Percentiles rank a stretch among this genome's conserved stretches.
Conservation (phyloP, 768 basidiomycete genomes). For the Butyriboletus loyo region DNA sequence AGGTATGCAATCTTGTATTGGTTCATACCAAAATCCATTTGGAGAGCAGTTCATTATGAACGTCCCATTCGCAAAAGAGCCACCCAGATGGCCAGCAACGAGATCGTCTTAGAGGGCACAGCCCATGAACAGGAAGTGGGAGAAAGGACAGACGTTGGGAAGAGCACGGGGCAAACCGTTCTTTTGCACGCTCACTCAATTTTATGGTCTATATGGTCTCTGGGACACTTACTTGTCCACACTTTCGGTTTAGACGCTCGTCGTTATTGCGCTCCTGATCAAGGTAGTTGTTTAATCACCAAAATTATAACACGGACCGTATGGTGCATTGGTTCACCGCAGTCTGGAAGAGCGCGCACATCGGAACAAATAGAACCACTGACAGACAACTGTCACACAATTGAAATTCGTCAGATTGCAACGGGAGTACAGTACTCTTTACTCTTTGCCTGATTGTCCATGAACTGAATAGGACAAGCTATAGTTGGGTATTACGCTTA, state of each 20-base stretch:
- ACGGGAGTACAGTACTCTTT: conserved; percentile 32
- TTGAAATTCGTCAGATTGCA: conserved; percentile 26
- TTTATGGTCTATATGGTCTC: conserved; percentile 4
- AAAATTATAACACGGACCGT: not conserved
- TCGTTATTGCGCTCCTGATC: conserved; percentile 3
- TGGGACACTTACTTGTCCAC: not conserved
- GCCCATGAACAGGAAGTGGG: not conserved
- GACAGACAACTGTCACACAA: not conserved
- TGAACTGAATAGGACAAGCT: conserved; percentile 18
- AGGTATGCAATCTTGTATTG: conserved; percentile 8
- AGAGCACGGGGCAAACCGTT: not conserved
- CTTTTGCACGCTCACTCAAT: not conserved
- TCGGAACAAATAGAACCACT: not conserved
- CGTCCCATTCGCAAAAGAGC: conserved; percentile 6
- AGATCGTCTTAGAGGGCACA: conserved; percentile 1
- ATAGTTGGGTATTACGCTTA: conserved; percentile 31
- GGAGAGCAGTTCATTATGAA: conserved; percentile 8
- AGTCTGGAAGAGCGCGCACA: not conserved
- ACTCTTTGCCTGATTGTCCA: conserved; percentile 22
- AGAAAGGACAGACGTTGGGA: not conserved
- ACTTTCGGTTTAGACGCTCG: not conserved
- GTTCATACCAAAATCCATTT: conserved; percentile 17
- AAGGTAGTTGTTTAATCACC: not conserved
- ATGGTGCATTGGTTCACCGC: not conserved
- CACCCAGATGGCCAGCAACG: not conserved